These are phyloP conservation scores for Macadamia integrifolia DNA, from an alignment of 164 flowering plant genomes.

Conservation along the genomic window DNA sequence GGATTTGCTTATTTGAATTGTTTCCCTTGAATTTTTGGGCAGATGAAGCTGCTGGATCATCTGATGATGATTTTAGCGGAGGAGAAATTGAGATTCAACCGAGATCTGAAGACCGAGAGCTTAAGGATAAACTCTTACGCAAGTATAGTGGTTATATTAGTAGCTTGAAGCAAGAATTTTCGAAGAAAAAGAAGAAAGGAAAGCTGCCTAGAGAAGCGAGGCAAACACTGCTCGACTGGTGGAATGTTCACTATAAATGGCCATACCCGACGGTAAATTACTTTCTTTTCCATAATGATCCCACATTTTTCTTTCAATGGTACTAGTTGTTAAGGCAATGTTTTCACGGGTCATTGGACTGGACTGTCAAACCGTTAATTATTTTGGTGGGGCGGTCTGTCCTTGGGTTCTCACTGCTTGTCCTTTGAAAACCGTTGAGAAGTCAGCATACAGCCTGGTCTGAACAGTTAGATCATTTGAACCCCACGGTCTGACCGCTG, in stretches of 20 bases:
- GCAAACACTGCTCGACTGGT: conserved; percentile 60
- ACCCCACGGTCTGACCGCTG: too few species aligned
- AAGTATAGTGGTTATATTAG: conserved; percentile 61
- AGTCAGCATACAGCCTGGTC: too few species aligned
- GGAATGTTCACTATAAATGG: conserved; percentile 70
- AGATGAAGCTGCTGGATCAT: conserved; percentile 50
- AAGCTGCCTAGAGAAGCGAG: conserved; percentile 68
- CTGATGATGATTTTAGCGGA: conserved; percentile 58
- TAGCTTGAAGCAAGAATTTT: conserved; percentile 59
- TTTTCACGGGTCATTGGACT: too few species aligned
- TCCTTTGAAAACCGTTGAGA: too few species aligned
- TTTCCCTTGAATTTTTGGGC: neutral
- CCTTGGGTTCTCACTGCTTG: too few species aligned
- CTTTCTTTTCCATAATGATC: too few species aligned
- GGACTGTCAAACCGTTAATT: too few species aligned
- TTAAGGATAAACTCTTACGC: conserved; percentile 49
- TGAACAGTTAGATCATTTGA: too few species aligned
- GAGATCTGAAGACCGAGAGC: conserved; percentile 41
- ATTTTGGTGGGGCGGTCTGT: too few species aligned
- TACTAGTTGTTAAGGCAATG: too few species aligned
- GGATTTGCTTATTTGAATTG: neutral
- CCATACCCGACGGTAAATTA: conserved; percentile 64
- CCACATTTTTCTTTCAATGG: too few species aligned
- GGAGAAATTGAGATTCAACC: conserved; percentile 35
- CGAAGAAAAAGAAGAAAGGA: conserved; percentile 69